Percentiles rank a stretch among this genome's conserved stretches.
phyloP scores from a whole-genome alignment of 2,329 filamentous ascomycete species.

The Hypoxylon sp. region DNA sequence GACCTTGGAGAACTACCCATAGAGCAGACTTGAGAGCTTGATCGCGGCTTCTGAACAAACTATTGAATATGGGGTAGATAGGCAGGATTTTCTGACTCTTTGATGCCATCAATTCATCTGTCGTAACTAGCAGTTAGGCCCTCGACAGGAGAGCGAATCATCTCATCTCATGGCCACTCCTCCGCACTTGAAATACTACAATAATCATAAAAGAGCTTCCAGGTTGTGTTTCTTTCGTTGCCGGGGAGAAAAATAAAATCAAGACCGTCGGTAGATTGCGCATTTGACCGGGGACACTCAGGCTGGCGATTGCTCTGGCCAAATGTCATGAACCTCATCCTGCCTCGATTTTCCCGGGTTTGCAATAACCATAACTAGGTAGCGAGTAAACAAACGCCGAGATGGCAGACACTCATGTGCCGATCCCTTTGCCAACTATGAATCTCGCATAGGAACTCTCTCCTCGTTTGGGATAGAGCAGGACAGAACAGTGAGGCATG shows the following conservation, averaged over 20 bases:
- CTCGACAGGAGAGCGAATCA: slow-evolving; percentile 13
- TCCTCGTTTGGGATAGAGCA: slow-evolving; percentile 22
- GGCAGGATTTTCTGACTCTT: slow-evolving; percentile 7
- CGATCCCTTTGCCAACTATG: slow-evolving; percentile 20
- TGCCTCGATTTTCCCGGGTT: slow-evolving; percentile 16
- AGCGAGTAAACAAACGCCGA: slow-evolving; percentile 23
- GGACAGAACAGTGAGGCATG: slow-evolving; percentile 23
- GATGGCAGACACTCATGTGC: slow-evolving; percentile 11
- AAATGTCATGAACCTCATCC: slow-evolving; percentile 22
- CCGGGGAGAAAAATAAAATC: slow-evolving; percentile 8
- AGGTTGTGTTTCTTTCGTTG: slow-evolving; percentile 23
- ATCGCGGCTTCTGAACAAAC: background rate
- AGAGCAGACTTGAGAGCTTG: background rate
- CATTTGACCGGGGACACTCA: slow-evolving; percentile 10
- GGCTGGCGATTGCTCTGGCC: slow-evolving; percentile 5
- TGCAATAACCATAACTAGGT: slow-evolving; percentile 29
- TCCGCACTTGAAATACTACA: slow-evolving; percentile 22
- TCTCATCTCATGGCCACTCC: slow-evolving; percentile 18
- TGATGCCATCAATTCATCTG: slow-evolving; percentile 24
- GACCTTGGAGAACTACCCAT: background rate
- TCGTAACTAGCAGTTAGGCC: slow-evolving; percentile 28
- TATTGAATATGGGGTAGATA: background rate
- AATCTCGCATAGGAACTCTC: slow-evolving; percentile 22
- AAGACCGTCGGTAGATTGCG: slow-evolving; percentile 16
- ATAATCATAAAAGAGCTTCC: slow-evolving; percentile 23